These are phyloP conservation scores for Pleurotus tuoliensis DNA, from an alignment of 768 basidiomycete genomes.

Conservation along the genomic window DNA sequence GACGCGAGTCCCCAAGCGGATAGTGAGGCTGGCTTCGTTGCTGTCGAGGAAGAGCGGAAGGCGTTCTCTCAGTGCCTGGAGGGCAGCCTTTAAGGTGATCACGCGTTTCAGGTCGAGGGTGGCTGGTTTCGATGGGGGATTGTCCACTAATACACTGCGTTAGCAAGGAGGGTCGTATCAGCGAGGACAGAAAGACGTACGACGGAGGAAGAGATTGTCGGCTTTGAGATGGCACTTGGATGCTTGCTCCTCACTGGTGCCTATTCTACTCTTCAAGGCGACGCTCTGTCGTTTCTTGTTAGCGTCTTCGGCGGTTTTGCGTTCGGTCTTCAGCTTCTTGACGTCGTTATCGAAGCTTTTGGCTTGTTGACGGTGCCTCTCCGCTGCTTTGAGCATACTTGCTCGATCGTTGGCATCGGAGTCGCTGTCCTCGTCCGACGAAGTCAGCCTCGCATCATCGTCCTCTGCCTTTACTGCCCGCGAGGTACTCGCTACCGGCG, in stretches of 20 bases:
- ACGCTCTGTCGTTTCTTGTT: slow-evolving; percentile 1
- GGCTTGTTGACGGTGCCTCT: neutral
- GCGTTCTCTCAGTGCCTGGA: neutral
- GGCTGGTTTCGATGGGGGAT: neutral
- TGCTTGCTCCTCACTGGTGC: neutral
- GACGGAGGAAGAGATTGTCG: neutral
- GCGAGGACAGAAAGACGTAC: neutral
- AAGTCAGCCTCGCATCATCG: neutral
- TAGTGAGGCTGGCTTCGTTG: neutral
- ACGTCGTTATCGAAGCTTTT: slow-evolving; percentile 1
- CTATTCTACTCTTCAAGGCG: neutral
- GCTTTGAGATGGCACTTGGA: slow-evolving; percentile 1
- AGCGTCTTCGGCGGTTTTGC: neutral
- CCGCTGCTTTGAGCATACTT: neutral
- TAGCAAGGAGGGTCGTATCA: neutral
- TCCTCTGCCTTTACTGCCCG: neutral
- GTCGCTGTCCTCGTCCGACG: neutral
- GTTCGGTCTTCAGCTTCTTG: neutral
- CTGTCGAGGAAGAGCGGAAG: neutral
- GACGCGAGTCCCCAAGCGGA: neutral
- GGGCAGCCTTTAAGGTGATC: neutral
- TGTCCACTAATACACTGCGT: neutral
- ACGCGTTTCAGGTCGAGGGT: neutral
- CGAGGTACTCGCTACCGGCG: neutral
- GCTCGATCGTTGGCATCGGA: neutral